Base-by-base conservation (phyloP, 345 rosid genomes). In the Raphanus raphanistrum region DNA sequence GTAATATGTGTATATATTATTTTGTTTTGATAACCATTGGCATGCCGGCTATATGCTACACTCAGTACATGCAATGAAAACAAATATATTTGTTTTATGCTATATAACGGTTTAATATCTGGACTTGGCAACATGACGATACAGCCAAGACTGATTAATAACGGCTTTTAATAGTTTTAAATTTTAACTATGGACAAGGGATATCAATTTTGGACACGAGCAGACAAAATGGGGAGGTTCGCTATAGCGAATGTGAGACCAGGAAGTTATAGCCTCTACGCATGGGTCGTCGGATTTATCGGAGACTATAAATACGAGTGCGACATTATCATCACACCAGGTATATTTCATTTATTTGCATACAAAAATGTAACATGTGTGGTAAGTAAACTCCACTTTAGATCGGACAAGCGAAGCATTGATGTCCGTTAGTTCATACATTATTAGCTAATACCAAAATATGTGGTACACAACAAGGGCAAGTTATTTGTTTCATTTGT, bases 141-240 rank as follows among this genome's bases (percentile, higher is more conserved):
- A 50, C 21, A n/a, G 55, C n/a, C 5, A 50, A 50, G 3, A 50
- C 3, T 50, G 55, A n/a, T 50, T 50, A 50, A 5, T 50, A n/a
- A 50, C 16, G 55, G 17, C 55, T 50, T 50, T 50, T 63, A 54
- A 28, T 68, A 35, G 50, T 58, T 16, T 33, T 25, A 59, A 11
- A 35, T 15, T 36, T 52, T 17, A 66, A 66, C 10, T 48, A 17
- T 72, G 62, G 55, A 60, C 4, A 62, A 95, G 99, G 98, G 94
- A 36, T 91, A 95, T 80, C 99, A 95, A 27, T 95, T 92, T 61
- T 95, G 98, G 98, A 81, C 84, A 25, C 67, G 54, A 84, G 81
- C 97, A 3, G 84, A 88, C 77, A 66, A 67, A 41, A 62, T 32
- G 13, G 98, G 98, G 3, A 54, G 41, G 82, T 95, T 95, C 83